These are phyloP conservation scores for Nectriaceae sp. DNA, from an alignment of 2,329 filamentous ascomycete genomes.

Conservation along the genomic window DNA sequence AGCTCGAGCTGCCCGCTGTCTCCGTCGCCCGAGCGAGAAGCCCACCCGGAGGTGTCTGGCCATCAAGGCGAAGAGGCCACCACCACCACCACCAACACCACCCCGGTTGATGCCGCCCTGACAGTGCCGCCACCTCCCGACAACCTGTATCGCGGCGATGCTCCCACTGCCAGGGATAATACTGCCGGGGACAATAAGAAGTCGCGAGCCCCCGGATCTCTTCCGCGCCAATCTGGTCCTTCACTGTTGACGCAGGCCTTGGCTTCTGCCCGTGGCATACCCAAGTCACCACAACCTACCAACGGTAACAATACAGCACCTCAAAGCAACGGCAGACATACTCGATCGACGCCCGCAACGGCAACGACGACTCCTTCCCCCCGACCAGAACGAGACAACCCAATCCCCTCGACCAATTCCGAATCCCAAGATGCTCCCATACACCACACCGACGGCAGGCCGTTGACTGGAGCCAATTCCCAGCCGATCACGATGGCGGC, in stretches of 20 bases:
- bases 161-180: constrained; percentile 25
- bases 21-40: constrained; percentile 4
- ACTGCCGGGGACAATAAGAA: constrained; percentile 46
- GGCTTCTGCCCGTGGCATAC: constrained; percentile 59
- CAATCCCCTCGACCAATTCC: constrained; percentile 11
- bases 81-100: constrained; percentile 11
- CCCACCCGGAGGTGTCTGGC: constrained; percentile 18
- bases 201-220: constrained; percentile 39
- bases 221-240: constrained; percentile 49
- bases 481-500: constrained; percentile 35
- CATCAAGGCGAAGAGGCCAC: constrained; percentile 15
- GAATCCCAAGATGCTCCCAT: constrained; percentile 36
- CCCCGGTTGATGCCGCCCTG: constrained; percentile 8
- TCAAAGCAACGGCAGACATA: constrained; percentile 12
- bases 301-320: constrained; percentile 6
- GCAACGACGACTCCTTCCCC: constrained; percentile 5
- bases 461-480: constrained; percentile 39
- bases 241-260: constrained; percentile 60
- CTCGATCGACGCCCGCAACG: constrained; percentile 32
- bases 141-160: constrained; percentile 21
- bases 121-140: constrained; percentile 21
- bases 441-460: constrained; percentile 36
- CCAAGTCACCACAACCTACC: constrained; percentile 13
- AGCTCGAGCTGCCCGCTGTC: constrained; percentile 12
- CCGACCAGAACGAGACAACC: constrained; percentile 23